Percentiles rank a stretch among this genome's conserved stretches.
These are phyloP conservation scores for Cucurbita pepo DNA, from an alignment of 306 rosid genomes.

Conservation along the genomic window DNA sequence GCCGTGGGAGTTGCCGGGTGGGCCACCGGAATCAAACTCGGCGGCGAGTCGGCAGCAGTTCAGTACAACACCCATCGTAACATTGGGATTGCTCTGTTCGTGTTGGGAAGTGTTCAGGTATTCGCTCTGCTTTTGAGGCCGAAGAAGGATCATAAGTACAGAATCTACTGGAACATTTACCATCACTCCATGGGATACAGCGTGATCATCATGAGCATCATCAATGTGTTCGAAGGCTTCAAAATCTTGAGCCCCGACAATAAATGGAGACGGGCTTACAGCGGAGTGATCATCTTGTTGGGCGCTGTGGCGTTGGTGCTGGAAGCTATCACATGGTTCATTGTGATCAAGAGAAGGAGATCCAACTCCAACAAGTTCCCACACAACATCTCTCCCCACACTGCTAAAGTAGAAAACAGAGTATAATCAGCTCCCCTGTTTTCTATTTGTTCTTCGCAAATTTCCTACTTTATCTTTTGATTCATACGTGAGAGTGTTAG, in stretches of 20 bases:
- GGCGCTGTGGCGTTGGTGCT: neutral
- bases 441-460: neutral
- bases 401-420: neutral
- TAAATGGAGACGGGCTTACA: slow-evolving; percentile 6
- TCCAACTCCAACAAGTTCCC: slow-evolving; percentile 4
- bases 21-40: slow-evolving; percentile 9
- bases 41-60: neutral
- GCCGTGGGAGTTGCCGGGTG: slow-evolving; percentile 9
- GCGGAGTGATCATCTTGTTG: neutral
- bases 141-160: slow-evolving; percentile 8
- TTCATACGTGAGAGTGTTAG: neutral
- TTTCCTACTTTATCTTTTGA: neutral
- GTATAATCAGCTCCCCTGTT: neutral
- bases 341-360: slow-evolving; percentile 4
- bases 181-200: slow-evolving; percentile 7
- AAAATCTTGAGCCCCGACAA: neutral
- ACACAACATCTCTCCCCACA: neutral
- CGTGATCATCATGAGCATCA: slow-evolving; percentile 5
- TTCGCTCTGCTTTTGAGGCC: slow-evolving; percentile 10
- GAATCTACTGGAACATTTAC: slow-evolving; percentile 10
- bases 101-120: slow-evolving; percentile 6
- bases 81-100: slow-evolving; percentile 9
- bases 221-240: slow-evolving; percentile 7
- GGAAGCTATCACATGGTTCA: slow-evolving; percentile 4
- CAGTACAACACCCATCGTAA: neutral